Evolutionary conservation across 768 basidiomycete species (phyloP).

Genomic region (Candolleomyces aberdarensis): DNA sequence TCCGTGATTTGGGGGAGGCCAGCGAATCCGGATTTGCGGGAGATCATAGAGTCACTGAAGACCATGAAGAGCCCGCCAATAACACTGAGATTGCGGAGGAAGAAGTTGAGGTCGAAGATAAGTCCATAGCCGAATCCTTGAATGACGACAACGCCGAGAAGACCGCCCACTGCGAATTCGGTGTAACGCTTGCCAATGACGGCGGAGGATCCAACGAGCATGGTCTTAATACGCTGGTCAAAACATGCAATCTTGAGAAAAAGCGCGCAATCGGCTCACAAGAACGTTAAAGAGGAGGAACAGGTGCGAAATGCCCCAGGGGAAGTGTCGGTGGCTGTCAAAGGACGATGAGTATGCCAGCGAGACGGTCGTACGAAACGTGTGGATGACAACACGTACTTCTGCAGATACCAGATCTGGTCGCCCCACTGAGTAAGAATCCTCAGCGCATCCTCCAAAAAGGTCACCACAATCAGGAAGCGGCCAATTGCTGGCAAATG

Average conservation of each 20-base stretch:
- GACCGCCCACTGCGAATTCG: constrained; percentile 86
- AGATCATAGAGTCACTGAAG: constrained; percentile 92
- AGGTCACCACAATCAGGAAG: constrained; percentile 97
- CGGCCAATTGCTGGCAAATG: constrained; percentile 93
- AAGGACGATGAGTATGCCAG: constrained; percentile 8
- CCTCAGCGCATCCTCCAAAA: constrained; percentile 93
- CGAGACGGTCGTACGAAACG: neutral
- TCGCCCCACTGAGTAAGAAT: constrained; percentile 95
- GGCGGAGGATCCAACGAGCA: constrained; percentile 80
- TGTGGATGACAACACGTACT: constrained; percentile 48
- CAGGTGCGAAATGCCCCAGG: constrained; percentile 90
- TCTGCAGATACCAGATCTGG: constrained; percentile 97
- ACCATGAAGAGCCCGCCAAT: constrained; percentile 99
- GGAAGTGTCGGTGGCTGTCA: constrained; percentile 87
- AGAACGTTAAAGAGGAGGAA: constrained; percentile 91
- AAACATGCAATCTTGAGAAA: neutral
- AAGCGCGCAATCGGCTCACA: constrained; percentile 46
- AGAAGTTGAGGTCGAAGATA: constrained; percentile 99
- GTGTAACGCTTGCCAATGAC: constrained; percentile 86
- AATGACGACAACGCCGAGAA: constrained; percentile 86
- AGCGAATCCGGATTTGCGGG: constrained; percentile 84
- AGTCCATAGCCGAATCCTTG: constrained; percentile 99
- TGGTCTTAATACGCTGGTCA: constrained; percentile 53
- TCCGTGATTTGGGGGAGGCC: constrained; percentile 89
- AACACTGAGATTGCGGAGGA: constrained; percentile 97